Base-by-base conservation (phyloP, 768 basidiomycete species). In the Lactarius quietus region DNA sequence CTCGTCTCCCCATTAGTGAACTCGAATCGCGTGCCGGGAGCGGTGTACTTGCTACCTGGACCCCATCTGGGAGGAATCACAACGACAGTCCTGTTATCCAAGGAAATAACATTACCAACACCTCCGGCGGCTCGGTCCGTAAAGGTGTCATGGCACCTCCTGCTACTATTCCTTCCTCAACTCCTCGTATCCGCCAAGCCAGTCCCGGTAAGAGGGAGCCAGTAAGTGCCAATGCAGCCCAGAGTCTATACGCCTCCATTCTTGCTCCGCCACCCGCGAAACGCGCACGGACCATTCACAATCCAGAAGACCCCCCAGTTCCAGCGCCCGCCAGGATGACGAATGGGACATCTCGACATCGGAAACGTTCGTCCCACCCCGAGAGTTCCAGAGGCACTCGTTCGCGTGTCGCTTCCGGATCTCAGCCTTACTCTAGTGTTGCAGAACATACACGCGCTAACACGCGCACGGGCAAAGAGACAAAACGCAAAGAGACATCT, bases 201-300 rank as follows among this genome's bases (percentile, higher is more conserved):
- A 68, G 54, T 43, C 70, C 52, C 61, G 72, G 33, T 66, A 75
- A 62, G 74, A 74, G 14, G 5, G 72, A 76, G 18, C 62, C 73
- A 9, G 68, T 71, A 3, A 75, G 72, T 59, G 78, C 75, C 33
- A 78, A 77, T 74, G 81, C 78, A 12, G 69, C 78, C 53, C 86
- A 85, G 73, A 91, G 81, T 72, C 79, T 93, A 62, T 93, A 87
- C 72, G 77, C 86, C 17, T 87, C 90, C 67, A 85, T 93, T 61
- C 82, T 93, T 64, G 88, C 89, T 35, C 87, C 86, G 33, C 88
- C 90, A n/a, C 84, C 89, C 15, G 75, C 83, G 31, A 89, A 90
- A 76, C 87, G 86, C 68, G 89, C 88, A 57, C 81, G 90, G 57
- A 92, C 90, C n/a, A 85, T 92, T 63, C 86, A 87, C 70, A 91